Evolutionary conservation across 2,329 filamentous ascomycete genomes (phyloP), one percentile per base, ranked within the genome.

Genomic region (Hymenoscyphus fraxineus): DNA sequence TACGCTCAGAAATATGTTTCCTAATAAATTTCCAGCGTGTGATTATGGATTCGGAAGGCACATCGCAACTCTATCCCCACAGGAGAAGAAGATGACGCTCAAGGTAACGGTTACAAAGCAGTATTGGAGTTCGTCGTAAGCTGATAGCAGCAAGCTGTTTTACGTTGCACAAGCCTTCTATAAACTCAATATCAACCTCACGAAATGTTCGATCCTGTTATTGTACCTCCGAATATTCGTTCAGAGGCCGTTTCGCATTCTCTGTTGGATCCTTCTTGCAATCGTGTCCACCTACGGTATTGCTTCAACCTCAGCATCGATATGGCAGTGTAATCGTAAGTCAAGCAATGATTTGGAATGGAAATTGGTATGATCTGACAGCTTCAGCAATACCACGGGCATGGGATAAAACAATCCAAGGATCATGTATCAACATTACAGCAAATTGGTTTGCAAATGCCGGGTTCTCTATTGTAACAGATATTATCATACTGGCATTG

Each of bases 141-240:
- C 59, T 55, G 59, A 56, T 47, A 12, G 19, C 2, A 5, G 10
- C n/a, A 44, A 84, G 82, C 71, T 79, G 22, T 85, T 83, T 71
- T 84, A 80, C 66, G 71, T 82, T 32, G 78, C 80, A 2, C 82
- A 85, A 67, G 79, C 82, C 60, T 80, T 82, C 65, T 85, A 85
- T 74, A 85, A 85, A 68, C 73, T 82, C 66, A 80, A 80, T 54
- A 80, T 85, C 65, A 83, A 82, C 70, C 73, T 83, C 39, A 83
- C 81, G 1, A 85, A 85, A 68, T 73, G 79, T 1, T 84, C 82
- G 2, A 82, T 84, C 60, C 72, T 84, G 6, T 73, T 83, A 2
- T 77, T 85, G 19, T 86, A 85, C 68, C 80, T 83, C 27, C 80
- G 82, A 32, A 82, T 85, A 58, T 85, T 85, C 64, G 75, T 80